Evolutionary conservation across 305 asterid species (phyloP).

Genomic region (Nicotiana rustica): DNA sequence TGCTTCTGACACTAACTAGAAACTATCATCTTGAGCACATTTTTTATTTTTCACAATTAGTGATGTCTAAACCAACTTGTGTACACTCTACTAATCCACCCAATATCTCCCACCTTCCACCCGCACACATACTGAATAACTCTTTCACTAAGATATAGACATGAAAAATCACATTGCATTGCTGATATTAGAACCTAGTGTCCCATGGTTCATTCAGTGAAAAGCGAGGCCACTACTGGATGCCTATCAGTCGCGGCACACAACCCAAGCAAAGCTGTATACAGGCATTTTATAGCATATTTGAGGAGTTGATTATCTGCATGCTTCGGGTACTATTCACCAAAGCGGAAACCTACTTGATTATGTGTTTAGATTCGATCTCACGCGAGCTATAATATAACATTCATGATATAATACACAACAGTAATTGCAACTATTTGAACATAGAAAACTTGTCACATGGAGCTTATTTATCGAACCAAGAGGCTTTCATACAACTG

Average conservation of each 20-base stretch:
- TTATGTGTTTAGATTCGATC: neutral
- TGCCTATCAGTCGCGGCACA: neutral
- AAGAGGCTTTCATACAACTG: neutral
- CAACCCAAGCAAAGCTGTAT: neutral
- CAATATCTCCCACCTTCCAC: too few relatives aligned
- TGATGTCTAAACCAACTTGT: too few relatives aligned
- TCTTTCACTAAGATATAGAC: too few relatives aligned
- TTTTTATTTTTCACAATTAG: too few relatives aligned
- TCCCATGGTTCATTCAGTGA: too few relatives aligned
- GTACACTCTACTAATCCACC: too few relatives aligned
- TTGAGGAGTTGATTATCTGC: neutral
- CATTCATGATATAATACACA: neutral
- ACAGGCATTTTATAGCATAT: neutral
- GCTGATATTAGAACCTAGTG: too few relatives aligned
- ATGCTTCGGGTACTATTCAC: neutral
- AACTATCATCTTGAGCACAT: too few relatives aligned
- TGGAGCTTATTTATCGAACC: slow-evolving; percentile 6
- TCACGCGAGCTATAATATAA: neutral
- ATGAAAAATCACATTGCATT: too few relatives aligned
- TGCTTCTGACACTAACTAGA: neutral
- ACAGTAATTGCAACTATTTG: neutral
- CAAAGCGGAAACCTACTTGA: neutral
- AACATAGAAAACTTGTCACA: neutral
- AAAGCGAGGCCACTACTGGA: neutral
- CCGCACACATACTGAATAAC: too few relatives aligned